Percentiles rank a stretch among this genome's conserved stretches.
phyloP scores from a whole-genome alignment of 371 early-diverging fungal species.

The Lichtheimia ramosa region DNA sequence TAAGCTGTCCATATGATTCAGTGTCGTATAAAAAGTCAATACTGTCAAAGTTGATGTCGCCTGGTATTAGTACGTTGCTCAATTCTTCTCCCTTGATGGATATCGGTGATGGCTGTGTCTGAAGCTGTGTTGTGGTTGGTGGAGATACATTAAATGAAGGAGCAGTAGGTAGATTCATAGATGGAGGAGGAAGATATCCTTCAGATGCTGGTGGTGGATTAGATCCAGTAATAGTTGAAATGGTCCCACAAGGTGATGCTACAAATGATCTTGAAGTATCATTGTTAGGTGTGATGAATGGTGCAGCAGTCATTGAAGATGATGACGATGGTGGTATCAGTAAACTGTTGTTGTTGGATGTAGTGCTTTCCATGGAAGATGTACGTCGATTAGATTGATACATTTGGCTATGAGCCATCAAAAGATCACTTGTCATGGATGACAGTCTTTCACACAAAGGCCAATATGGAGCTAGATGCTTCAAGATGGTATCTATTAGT shows the following conservation, averaged over 20 bases:
- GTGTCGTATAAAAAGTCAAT: constrained; percentile 41
- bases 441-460: constrained; percentile 44
- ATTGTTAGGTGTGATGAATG: too few species aligned
- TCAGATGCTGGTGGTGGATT: background rate
- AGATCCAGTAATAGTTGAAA: background rate
- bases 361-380: background rate
- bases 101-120: background rate
- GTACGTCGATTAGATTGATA: constrained; percentile 23
- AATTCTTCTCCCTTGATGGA: constrained; percentile 2
- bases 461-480: constrained; percentile 34
- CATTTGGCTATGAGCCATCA: constrained; percentile 34
- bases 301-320: too few species aligned
- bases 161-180: background rate
- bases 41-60: constrained; percentile 38
- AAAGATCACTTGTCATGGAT: constrained; percentile 35
- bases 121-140: background rate
- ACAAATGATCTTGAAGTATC: too few species aligned
- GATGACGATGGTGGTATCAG: too few species aligned
- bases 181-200: background rate
- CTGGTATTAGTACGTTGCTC: background rate
- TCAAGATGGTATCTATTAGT: background rate
- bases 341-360: background rate
- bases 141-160: background rate
- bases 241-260: too few species aligned
- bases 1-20: constrained; percentile 42